These are phyloP conservation scores for Claviceps arundinis DNA, from an alignment of 2,329 filamentous ascomycete species.

Conservation along the genomic window DNA sequence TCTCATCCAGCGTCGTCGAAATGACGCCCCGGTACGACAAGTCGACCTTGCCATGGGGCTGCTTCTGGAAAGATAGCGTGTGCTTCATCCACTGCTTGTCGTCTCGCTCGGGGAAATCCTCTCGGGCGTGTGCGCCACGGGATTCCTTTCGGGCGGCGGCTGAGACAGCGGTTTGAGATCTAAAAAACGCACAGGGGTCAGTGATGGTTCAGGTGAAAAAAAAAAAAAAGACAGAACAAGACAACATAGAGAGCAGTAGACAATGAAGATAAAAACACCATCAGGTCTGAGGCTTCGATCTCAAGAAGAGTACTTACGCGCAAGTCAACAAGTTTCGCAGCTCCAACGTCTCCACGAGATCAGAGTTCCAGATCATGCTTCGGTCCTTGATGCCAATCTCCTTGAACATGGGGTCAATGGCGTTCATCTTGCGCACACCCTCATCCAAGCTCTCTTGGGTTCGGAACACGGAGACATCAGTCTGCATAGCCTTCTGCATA, in stretches of 20 bases:
- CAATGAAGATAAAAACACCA: background rate
- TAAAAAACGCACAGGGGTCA: constrained; percentile 18
- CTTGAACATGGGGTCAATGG: constrained; percentile 67
- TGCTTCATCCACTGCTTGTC: constrained; percentile 99
- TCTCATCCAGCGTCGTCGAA: constrained; percentile 75
- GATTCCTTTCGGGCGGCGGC: constrained; percentile 95
- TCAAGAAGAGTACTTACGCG: constrained; percentile 51
- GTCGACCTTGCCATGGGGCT: constrained; percentile 76
- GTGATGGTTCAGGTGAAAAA: background rate
- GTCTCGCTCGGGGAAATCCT: constrained; percentile 92
- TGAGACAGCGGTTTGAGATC: constrained; percentile 78
- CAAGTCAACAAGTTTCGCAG: constrained; percentile 91
- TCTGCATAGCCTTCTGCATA: constrained; percentile 99
- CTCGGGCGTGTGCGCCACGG: constrained; percentile 89
- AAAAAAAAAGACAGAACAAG: background rate
- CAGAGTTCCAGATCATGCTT: constrained; percentile 99
- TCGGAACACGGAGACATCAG: constrained; percentile 91
- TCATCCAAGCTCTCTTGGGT: constrained; percentile 88
- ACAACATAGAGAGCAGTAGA: background rate
- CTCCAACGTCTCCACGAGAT: constrained; percentile 92
- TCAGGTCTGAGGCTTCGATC: too few species aligned
- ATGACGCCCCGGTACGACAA: constrained; percentile 77
- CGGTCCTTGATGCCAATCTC: constrained; percentile 93
- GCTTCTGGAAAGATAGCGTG: constrained; percentile 90
- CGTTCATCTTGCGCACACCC: constrained; percentile 75